Evolutionary conservation across 352 stramenopile genomes (phyloP).

Genomic region (Phytophthora cactorum): DNA sequence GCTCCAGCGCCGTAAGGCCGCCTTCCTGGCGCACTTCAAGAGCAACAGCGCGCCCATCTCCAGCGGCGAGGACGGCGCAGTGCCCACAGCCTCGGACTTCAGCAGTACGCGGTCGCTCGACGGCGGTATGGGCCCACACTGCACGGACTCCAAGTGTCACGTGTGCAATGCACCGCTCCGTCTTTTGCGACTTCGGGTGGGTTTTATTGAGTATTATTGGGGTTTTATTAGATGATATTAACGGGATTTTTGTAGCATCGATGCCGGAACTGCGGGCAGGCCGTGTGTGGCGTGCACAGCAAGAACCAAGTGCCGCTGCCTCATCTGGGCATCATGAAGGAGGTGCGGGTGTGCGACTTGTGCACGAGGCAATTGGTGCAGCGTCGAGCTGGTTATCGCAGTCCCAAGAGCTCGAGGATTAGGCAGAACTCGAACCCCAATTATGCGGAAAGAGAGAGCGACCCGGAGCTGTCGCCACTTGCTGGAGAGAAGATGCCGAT

Average conservation of each 20-base stretch:
- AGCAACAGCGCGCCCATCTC: constrained; percentile 19
- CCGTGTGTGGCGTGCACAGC: constrained; percentile 77
- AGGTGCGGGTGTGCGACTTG: constrained; percentile 77
- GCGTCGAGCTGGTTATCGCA: constrained; percentile 68
- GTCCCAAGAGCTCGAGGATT: constrained; percentile 35
- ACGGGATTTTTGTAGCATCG: constrained; percentile 45
- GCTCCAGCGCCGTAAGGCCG: constrained; percentile 53
- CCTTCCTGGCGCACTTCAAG: constrained; percentile 59
- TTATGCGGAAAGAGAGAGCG: constrained; percentile 31
- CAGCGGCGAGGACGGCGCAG: constrained; percentile 17
- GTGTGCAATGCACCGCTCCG: constrained; percentile 66
- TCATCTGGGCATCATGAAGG: constrained; percentile 75
- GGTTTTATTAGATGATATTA: constrained; percentile 11
- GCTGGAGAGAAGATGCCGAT: constrained; percentile 25
- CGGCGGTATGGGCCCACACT: constrained; percentile 10
- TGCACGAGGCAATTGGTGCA: constrained; percentile 76
- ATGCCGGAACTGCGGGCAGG: constrained; percentile 68
- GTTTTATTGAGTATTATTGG: constrained; percentile 30
- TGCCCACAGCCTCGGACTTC: constrained; percentile 18
- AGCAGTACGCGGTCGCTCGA: constrained; percentile 30
- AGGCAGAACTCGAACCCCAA: constrained; percentile 33
- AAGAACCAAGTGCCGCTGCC: constrained; percentile 81
- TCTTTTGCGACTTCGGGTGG: constrained; percentile 55
- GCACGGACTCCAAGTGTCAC: constrained; percentile 63
- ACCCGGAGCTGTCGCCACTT: constrained; percentile 40